Conservation (phyloP, 371 early-diverging fungal genomes). For the Apophysomyces trapeziformis region DNA sequence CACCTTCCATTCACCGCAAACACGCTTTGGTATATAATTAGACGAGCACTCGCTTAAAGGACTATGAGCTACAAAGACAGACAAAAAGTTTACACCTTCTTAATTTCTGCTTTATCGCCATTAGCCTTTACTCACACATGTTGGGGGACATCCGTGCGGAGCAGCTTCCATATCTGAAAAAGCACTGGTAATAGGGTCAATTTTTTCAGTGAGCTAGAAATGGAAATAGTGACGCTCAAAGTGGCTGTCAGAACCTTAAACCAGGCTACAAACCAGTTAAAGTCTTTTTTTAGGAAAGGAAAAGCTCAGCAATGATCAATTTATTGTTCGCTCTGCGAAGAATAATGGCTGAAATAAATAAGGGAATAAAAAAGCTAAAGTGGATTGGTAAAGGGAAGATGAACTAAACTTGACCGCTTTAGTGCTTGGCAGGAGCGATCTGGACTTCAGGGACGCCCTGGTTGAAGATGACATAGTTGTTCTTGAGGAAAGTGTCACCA, state of each 20-base stretch:
- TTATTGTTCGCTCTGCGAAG: slow-evolving; percentile 11
- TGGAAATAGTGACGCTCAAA: neutral
- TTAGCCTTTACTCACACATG: no score
- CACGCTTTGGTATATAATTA: no score
- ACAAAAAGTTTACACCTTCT: no score
- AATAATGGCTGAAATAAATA: slow-evolving; percentile 7
- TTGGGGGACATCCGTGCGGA: no score
- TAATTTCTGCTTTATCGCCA: no score
- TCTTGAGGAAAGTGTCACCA: slow-evolving; percentile 28
- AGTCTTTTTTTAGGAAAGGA: neutral
- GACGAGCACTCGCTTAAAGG: no score
- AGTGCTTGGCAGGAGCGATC: slow-evolving; percentile 31
- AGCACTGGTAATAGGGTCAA: no score
- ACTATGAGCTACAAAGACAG: no score
- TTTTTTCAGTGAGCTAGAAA: neutral
- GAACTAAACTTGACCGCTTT: neutral
- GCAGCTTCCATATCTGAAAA: no score
- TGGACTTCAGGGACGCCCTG: slow-evolving; percentile 24
- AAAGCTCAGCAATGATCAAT: neutral
- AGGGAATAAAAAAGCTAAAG: neutral
- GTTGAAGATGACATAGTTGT: no score
- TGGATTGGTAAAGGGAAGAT: neutral
- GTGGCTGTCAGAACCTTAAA: neutral
- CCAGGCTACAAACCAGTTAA: neutral
- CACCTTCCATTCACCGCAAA: no score